These are phyloP conservation scores for Mycena haematopus DNA, from an alignment of 768 basidiomycete species.

Conservation along the genomic window DNA sequence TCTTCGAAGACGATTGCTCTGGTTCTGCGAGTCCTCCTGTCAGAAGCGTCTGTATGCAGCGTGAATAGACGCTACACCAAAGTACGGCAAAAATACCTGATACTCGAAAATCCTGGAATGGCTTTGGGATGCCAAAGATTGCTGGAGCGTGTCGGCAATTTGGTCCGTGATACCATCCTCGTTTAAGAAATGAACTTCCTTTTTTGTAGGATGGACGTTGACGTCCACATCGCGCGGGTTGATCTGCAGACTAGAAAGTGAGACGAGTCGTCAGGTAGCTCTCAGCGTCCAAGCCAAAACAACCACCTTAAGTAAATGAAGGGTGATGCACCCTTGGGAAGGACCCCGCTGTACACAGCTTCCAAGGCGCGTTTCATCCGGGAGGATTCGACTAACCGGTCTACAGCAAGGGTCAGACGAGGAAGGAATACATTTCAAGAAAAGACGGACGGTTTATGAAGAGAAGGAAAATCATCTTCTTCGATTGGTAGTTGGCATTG, in stretches of 20 bases:
- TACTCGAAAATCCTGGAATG: conserved; percentile 77
- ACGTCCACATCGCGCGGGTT: conserved; percentile 92
- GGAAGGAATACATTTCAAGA: neutral
- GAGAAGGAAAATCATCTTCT: conserved; percentile 82
- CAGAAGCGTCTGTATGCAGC: conserved; percentile 56
- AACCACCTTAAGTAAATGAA: conserved; percentile 97
- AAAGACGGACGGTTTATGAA: conserved; percentile 89
- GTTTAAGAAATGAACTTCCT: conserved; percentile 93
- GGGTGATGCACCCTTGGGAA: conserved; percentile 89
- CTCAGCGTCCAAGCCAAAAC: too few species aligned
- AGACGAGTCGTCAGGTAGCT: too few species aligned
- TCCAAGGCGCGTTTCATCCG: conserved; percentile 90
- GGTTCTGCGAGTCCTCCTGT: conserved; percentile 55
- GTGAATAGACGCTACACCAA: neutral
- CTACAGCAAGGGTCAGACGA: conserved; percentile 45
- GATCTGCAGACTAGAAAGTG: conserved; percentile 81
- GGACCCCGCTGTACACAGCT: conserved; percentile 78
- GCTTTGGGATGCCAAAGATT: conserved; percentile 63
- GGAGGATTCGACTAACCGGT: conserved; percentile 89
- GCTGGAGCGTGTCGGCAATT: conserved; percentile 76
- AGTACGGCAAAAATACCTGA: conserved; percentile 52
- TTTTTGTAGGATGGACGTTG: conserved; percentile 98
- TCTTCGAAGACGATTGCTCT: conserved; percentile 38
- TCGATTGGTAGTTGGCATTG: conserved; percentile 87
- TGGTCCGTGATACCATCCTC: conserved; percentile 85